A percentile compares a stretch with the other conserved stretches of the same genome.
phyloP scores from a whole-genome alignment of 1,284 basidiomycete genomes.

The Pyrrhoderma lamaoense region DNA sequence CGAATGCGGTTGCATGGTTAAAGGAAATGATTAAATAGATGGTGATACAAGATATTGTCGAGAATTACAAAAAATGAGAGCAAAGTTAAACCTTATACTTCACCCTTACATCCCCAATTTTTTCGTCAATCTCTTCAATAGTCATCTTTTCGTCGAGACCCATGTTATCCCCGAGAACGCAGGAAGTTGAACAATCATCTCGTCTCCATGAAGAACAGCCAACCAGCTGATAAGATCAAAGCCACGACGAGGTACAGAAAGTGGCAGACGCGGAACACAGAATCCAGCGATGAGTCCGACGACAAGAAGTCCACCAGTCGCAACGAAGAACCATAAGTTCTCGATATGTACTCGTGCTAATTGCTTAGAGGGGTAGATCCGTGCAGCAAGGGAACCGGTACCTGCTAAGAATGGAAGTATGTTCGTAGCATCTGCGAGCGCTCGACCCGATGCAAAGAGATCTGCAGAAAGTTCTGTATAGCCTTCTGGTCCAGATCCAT shows the following conservation, averaged over 20 bases:
- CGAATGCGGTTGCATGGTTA: no score
- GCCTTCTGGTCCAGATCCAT: constrained; percentile 29
- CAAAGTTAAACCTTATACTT: constrained; percentile 1
- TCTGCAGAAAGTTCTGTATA: constrained; percentile 32
- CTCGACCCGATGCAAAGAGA: constrained; percentile 29
- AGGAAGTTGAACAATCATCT: constrained; percentile 10
- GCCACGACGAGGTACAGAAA: constrained; percentile 7
- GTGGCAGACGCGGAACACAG: constrained; percentile 5
- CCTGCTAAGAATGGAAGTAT: constrained; percentile 37
- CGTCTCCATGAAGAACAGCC: constrained; percentile 4
- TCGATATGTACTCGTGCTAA: background rate
- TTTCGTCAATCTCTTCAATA: constrained; percentile 1
- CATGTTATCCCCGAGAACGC: background rate
- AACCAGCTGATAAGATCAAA: constrained; percentile 10
- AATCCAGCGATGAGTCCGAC: background rate
- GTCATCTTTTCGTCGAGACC: background rate
- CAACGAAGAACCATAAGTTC: background rate
- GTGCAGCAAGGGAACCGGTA: constrained; percentile 28
- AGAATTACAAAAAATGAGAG: background rate
- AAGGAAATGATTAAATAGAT: no score
- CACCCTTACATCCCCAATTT: background rate
- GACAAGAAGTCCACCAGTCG: background rate
- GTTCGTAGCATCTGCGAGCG: constrained; percentile 32
- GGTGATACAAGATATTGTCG: background rate
- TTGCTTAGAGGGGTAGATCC: background rate